Base-by-base conservation (phyloP, 2,329 filamentous ascomycete genomes). In the Graphilbum ipis-grandicollis region DNA sequence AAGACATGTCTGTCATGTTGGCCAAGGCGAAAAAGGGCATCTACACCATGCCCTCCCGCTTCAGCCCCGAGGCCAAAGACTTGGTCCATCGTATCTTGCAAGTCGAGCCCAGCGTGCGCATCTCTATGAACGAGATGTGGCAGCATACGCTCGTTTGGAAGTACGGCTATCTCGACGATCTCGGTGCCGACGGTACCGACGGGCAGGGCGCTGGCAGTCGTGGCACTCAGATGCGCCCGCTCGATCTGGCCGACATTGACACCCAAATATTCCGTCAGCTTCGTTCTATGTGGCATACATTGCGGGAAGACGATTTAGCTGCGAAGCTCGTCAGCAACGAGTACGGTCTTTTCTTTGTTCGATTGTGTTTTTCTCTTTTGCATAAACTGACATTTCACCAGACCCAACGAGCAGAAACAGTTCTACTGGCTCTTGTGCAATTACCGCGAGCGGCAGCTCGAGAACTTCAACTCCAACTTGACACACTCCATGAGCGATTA, bases 401-500 rank as follows among this genome's bases (percentile, higher is more conserved):
- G 80, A 44, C 64, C 71, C 5, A 96, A 93, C 44, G 83, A 93
- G 38, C 85, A 94, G 52, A 93, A 93, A 51, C 68, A 88, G 46
- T 94, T 96, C 55, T 98, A 96, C 55, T 79, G 75, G 56, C 69
- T 92, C 17, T 67, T 98, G 8, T 59, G 79, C 44, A 79, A 78
- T 53, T 92, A 93, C 53, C 72, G 82, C 32, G 76, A 93, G 44
- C 75, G 83, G 43, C 78, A 90, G 46, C 57, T 93, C 2, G 86
- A 96, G 52, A 82, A 93, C 50, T 96, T 90, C 50, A 79, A 79
- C 41, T 75, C 76, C 22, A 71, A 80, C 18, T 61, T 94, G 38
- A 72, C 72, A n/a, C 80, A 90, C 51, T 93, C 88, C 1, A 70
- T 78, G 39, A 93, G 85, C 55, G 88, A 96, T 50, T 90, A 92